Base-by-base conservation (phyloP, 2,329 filamentous ascomycete genomes). In the Penicillium sp. region DNA sequence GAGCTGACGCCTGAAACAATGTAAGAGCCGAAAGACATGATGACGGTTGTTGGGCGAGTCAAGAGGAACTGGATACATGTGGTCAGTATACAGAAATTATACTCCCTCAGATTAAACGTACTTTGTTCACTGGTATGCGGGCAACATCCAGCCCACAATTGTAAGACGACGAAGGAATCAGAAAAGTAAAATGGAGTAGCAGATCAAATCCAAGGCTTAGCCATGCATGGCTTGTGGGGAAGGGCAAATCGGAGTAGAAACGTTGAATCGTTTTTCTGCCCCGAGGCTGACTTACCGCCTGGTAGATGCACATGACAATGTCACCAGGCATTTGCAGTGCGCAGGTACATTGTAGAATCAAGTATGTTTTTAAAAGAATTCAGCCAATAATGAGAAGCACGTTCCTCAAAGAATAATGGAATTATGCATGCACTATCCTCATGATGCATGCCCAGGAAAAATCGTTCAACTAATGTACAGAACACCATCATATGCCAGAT, bases 21-120 rank as follows among this genome's bases (percentile, higher is more conserved):
- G 62, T 81, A 72, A 56, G 85, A 86, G 58, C 87, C 71, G 72
- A 84, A 75, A 76, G 86, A 89, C 79, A 89, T 80, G 68, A 73
- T 72, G 58, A 56, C 42, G 52, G 38, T 58, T 56, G 47, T 51
- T 68, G 54, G 60, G 70, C 73, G 50, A 52, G 46, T 44, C 21
- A 47, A 49, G 42, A 46, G 25, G 50, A 47, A 32, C 34, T 48
- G 40, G 16, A 29, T 48, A 45, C 27, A 52, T 41, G 15, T 29
- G n/a, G 48, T 62, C 31, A 60, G 46, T 51, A 3, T 9, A 27
- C 4, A 21, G 35, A 29, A 15, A 27, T n/a, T 37, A 40, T 23
- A 31, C 4, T 21, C 18, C 2, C 8, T 18, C 8, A 4, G 27
- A 35, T 4, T 13, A 23, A 13, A 55, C 52, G 18, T 35, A 55